Percentiles rank a stretch among this genome's conserved stretches.
phyloP scores from a whole-genome alignment of 164 flowering plant species.

The Brasenia schreberi region DNA sequence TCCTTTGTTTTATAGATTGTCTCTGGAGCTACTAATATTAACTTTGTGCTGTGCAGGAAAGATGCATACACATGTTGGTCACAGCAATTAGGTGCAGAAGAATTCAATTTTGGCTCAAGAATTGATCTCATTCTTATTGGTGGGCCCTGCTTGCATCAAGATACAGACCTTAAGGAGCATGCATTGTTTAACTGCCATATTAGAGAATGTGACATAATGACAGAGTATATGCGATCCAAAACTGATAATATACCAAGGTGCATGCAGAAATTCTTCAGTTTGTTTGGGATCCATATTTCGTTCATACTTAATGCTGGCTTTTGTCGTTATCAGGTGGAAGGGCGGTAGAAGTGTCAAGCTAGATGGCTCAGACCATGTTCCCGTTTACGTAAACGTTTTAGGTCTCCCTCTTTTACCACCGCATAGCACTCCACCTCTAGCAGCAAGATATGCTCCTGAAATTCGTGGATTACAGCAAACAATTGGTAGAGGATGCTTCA shows the following conservation, averaged over 20 bases:
- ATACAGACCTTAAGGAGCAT: conserved; percentile 29
- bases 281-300: neutral
- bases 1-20: no score
- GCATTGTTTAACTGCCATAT: conserved; percentile 64
- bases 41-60: conserved; percentile 22
- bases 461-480: conserved; percentile 84
- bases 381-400: conserved; percentile 52
- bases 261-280: conserved; percentile 1
- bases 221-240: conserved; percentile 74
- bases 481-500: conserved; percentile 37
- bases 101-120: conserved; percentile 83
- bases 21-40: neutral
- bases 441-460: conserved; percentile 77
- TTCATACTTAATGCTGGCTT: neutral
- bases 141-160: conserved; percentile 71
- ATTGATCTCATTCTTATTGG: conserved; percentile 87
- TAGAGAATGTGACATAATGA: conserved; percentile 76
- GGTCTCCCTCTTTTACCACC: conserved; percentile 41
- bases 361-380: conserved; percentile 97
- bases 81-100: conserved; percentile 67
- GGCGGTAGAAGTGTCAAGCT: conserved; percentile 54
- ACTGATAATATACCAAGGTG: conserved; percentile 59
- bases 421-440: conserved; percentile 73
- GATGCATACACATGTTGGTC: conserved; percentile 99
- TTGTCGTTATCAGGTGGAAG: conserved; percentile 44